phyloP scores from a whole-genome alignment of 225 moss, liverwort and hornwort species.

The Sphagnum tenellum region DNA sequence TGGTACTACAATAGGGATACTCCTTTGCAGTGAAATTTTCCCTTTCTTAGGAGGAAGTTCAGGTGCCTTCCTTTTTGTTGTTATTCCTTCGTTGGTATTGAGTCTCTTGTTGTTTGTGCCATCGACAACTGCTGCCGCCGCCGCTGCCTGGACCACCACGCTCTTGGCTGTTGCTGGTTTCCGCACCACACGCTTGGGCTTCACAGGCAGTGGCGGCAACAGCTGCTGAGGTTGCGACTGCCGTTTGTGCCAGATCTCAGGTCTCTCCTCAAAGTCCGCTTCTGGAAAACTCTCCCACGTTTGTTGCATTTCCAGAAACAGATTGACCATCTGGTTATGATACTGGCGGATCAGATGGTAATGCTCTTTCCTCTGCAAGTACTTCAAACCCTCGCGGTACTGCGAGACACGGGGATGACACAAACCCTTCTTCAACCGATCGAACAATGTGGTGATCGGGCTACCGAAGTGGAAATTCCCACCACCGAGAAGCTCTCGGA shows the following conservation, averaged over 20 bases:
- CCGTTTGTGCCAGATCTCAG: slow-evolving; percentile 58
- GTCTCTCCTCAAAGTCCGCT: slow-evolving; percentile 60
- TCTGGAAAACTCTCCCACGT: slow-evolving; percentile 64
- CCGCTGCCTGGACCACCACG: slow-evolving; percentile 26
- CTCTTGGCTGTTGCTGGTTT: slow-evolving; percentile 43
- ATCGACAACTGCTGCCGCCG: slow-evolving; percentile 29
- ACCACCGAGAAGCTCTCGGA: slow-evolving; percentile 61
- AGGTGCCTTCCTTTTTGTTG: slow-evolving; percentile 10
- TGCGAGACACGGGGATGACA: slow-evolving; percentile 76
- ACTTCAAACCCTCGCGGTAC: slow-evolving; percentile 70
- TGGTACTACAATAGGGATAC: slow-evolving; percentile 20
- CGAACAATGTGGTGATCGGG: slow-evolving; percentile 61
- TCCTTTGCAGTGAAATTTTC: slow-evolving; percentile 27
- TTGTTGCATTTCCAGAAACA: slow-evolving; percentile 77
- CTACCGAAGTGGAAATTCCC: slow-evolving; percentile 68
- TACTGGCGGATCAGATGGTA: slow-evolving; percentile 65
- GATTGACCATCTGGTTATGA: slow-evolving; percentile 77
- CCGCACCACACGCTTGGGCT: slow-evolving; percentile 34
- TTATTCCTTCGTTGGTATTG: slow-evolving; percentile 15
- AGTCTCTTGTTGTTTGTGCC: slow-evolving; percentile 25
- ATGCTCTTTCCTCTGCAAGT: slow-evolving; percentile 76
- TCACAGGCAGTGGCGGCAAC: slow-evolving; percentile 38
- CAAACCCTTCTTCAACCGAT: slow-evolving; percentile 56
- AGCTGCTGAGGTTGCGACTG: slow-evolving; percentile 40
- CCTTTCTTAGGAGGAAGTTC: slow-evolving; percentile 31